These are phyloP conservation scores for Poterioochromonas sp. DNA, from an alignment of 352 stramenopile species.

Conservation along the genomic window DNA sequence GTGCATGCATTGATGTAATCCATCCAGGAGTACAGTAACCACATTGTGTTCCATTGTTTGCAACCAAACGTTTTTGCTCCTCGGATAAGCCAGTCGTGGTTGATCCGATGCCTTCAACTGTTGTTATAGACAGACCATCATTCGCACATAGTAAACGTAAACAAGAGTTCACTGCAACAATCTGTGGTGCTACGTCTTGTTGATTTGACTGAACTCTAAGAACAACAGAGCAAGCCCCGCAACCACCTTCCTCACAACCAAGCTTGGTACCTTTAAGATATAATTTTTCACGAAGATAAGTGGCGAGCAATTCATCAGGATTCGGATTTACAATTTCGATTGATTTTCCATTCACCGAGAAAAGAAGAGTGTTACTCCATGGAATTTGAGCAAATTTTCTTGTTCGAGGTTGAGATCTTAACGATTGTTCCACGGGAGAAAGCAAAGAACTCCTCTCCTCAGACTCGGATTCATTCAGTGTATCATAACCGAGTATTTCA, in stretches of 20 bases:
- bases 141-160: slow-evolving; percentile 60
- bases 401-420: too few relatives aligned
- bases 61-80: slow-evolving; percentile 68
- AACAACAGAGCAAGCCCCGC: slow-evolving; percentile 36
- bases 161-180: slow-evolving; percentile 64
- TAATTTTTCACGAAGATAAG: slow-evolving; percentile 28
- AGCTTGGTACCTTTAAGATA: slow-evolving; percentile 31
- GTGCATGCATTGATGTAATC: slow-evolving; percentile 53
- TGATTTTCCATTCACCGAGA: slow-evolving; percentile 19
- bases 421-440: too few relatives aligned
- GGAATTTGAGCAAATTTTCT: neutral
- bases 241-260: slow-evolving; percentile 38
- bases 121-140: slow-evolving; percentile 67
- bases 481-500: too few relatives aligned
- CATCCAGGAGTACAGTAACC: slow-evolving; percentile 60
- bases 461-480: too few relatives aligned
- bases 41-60: slow-evolving; percentile 85
- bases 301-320: slow-evolving; percentile 16
- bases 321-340: slow-evolving; percentile 30
- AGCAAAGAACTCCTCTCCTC: too few relatives aligned
- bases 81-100: slow-evolving; percentile 40
- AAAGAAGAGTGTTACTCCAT: slow-evolving; percentile 7
- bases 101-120: slow-evolving; percentile 63
- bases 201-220: slow-evolving; percentile 16
- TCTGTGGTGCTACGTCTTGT: neutral